Percentiles rank a stretch among this genome's conserved stretches.
phyloP scores from a whole-genome alignment of 2,329 filamentous ascomycete species.

The Claviceps quebecensis region DNA sequence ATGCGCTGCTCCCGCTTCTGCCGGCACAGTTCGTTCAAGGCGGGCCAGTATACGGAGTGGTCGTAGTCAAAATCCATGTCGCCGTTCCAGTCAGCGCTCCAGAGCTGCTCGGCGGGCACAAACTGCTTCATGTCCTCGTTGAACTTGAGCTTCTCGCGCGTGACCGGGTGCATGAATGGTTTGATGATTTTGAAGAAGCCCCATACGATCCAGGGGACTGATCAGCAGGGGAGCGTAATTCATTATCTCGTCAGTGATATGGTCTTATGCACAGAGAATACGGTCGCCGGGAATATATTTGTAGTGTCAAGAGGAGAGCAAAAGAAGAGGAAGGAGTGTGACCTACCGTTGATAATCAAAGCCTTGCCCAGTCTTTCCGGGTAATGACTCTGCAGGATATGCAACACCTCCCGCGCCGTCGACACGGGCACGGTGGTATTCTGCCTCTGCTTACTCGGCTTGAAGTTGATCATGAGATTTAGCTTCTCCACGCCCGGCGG shows the following conservation, averaged over 20 bases:
- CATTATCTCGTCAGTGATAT: not conserved
- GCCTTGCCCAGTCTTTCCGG: constrained; percentile 82
- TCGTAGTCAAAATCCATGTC: constrained; percentile 84
- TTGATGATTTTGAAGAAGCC: constrained; percentile 95
- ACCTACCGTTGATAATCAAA: constrained; percentile 72
- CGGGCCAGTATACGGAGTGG: constrained; percentile 79
- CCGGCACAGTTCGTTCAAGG: constrained; percentile 57
- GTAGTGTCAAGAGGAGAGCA: not conserved
- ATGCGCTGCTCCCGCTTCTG: constrained; percentile 48
- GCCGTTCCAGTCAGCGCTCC: constrained; percentile 61
- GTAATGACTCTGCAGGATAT: constrained; percentile 90
- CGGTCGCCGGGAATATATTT: too few species aligned
- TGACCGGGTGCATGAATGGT: constrained; percentile 91
- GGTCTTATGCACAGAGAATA: not conserved
- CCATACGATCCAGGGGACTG: constrained; percentile 80
- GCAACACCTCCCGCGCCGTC: constrained; percentile 69
- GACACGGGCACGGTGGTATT: constrained; percentile 60
- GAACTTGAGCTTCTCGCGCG: constrained; percentile 90
- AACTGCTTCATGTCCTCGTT: constrained; percentile 80
- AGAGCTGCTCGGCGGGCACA: constrained; percentile 69
- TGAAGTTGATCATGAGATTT: constrained; percentile 84
- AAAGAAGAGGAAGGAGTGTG: not conserved
- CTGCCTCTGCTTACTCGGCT: constrained; percentile 58
- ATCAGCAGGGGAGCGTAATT: not conserved
- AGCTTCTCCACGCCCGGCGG: constrained; percentile 75